Evolutionary conservation across 176 grass and related monocot species (phyloP).

Genomic region (Urochloa ruziziensis): DNA sequence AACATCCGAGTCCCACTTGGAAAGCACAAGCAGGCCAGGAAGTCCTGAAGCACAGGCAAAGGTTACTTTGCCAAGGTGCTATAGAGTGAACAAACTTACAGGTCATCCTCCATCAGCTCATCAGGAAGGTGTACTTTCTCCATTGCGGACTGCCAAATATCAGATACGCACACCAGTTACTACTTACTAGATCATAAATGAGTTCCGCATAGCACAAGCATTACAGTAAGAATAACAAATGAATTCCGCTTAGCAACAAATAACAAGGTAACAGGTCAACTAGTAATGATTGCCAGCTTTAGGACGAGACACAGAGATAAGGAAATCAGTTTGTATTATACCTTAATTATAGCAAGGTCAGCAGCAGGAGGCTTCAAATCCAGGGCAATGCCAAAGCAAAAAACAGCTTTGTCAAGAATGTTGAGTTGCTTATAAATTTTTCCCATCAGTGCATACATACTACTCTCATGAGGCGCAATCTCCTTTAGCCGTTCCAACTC

Average conservation of each 20-base stretch:
- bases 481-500: constrained; percentile 80
- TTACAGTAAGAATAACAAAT: background rate
- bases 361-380: constrained; percentile 98
- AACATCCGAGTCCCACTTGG: constrained; percentile 2
- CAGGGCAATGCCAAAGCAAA: constrained; percentile 92
- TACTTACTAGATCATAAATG: background rate
- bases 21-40: constrained; percentile 35
- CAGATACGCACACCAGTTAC: background rate
- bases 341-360: constrained; percentile 93
- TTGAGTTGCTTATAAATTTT: constrained; percentile 97
- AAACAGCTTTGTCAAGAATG: constrained; percentile 93
- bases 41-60: constrained; percentile 37
- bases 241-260: background rate
- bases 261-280: background rate
- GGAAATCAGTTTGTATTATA: constrained; percentile 23
- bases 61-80: constrained; percentile 11
- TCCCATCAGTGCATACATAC: constrained; percentile 91
- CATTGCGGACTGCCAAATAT: constrained; percentile 81
- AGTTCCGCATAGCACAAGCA: background rate
- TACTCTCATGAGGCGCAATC: constrained; percentile 78
- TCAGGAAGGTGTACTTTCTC: constrained; percentile 98
- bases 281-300: constrained; percentile 11
- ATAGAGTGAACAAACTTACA: constrained; percentile 34
- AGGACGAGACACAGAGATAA: background rate
- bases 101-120: constrained; percentile 72